Evolutionary conservation across 768 basidiomycete species (phyloP).

Genomic region (Naematelia aurantialba): DNA sequence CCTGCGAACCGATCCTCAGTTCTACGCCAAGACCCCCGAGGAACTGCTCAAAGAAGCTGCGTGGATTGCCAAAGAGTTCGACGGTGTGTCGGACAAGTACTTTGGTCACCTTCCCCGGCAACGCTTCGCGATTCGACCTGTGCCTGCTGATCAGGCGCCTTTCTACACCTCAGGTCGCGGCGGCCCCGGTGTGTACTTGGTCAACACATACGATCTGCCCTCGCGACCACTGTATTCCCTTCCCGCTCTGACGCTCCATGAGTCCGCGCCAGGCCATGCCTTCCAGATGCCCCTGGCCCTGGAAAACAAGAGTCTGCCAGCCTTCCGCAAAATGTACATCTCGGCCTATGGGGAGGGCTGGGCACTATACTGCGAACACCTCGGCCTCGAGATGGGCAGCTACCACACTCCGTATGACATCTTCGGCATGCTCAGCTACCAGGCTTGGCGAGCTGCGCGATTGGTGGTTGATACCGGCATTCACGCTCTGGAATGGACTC

Average conservation of each 20-base stretch:
- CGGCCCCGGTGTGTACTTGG: constrained; percentile 17
- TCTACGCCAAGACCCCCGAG: constrained; percentile 21
- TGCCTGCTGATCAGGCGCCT: constrained; percentile 12
- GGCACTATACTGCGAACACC: constrained; percentile 15
- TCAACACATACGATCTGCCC: constrained; percentile 19
- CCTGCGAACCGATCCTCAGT: constrained; percentile 17
- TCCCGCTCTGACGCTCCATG: constrained; percentile 16
- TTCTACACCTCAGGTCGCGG: constrained; percentile 18
- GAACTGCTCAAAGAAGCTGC: constrained; percentile 18
- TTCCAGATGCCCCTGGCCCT: constrained; percentile 10
- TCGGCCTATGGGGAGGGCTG: constrained; percentile 15
- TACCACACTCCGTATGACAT: constrained; percentile 11
- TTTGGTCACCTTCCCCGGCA: constrained; percentile 14
- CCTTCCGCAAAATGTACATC: constrained; percentile 12
- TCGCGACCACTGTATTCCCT: constrained; percentile 14
- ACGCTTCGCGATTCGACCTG: constrained; percentile 17
- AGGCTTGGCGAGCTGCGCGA: constrained; percentile 17
- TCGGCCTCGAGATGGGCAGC: constrained; percentile 14
- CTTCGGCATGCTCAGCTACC: constrained; percentile 19
- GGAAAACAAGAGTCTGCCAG: constrained; percentile 6
- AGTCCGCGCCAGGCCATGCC: constrained; percentile 15
- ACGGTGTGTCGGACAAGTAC: constrained; percentile 15
- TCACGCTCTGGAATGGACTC: constrained; percentile 12
- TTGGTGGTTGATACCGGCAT: constrained; percentile 13
- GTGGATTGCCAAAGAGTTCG: constrained; percentile 19